phyloP scores from a whole-genome alignment of 176 grass and related monocot species.

The Juncus inflexus region DNA sequence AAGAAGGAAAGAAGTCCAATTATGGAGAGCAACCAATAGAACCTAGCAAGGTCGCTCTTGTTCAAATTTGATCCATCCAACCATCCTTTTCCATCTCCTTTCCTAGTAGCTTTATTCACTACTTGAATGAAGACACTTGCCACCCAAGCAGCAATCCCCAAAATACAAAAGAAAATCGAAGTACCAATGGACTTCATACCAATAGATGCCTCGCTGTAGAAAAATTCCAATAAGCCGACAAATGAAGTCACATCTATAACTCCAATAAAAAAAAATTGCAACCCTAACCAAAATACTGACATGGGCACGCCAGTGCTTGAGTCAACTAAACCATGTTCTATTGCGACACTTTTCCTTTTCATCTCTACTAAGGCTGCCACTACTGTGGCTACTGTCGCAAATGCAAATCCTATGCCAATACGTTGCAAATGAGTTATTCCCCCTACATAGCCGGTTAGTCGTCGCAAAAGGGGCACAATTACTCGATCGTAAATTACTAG shows the following conservation, averaged over 20 bases:
- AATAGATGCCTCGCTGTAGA: conserved; percentile 54
- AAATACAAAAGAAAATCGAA: conserved; percentile 49
- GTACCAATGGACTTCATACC: conserved; percentile 66
- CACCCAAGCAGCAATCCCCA: conserved; percentile 52
- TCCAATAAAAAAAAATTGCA: conserved; percentile 63
- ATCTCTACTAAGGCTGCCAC: conserved; percentile 44
- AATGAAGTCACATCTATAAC: conserved; percentile 57
- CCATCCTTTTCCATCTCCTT: conserved; percentile 31
- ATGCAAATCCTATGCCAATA: conserved; percentile 44
- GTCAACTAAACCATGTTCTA: conserved; percentile 3
- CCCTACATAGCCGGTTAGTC: conserved; percentile 30
- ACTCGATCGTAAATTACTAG: conserved; percentile 45
- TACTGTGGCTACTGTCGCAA: conserved; percentile 27
- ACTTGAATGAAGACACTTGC: conserved; percentile 43
- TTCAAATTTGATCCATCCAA: conserved; percentile 36
- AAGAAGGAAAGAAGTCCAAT: conserved; percentile 37
- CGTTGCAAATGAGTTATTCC: conserved; percentile 57
- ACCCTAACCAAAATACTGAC: conserved; percentile 56
- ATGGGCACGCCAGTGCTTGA: conserved; percentile 11
- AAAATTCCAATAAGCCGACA: conserved; percentile 73
- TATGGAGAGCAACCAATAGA: conserved; percentile 60
- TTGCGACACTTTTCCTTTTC: conserved; percentile 27
- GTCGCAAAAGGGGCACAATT: conserved; percentile 39
- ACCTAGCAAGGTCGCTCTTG: conserved; percentile 43
- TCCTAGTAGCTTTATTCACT: conserved; percentile 37